A percentile compares a stretch with the other conserved stretches of the same genome.
Conservation (phyloP, 768 basidiomycete genomes). For the Boletus eberwhitei region DNA sequence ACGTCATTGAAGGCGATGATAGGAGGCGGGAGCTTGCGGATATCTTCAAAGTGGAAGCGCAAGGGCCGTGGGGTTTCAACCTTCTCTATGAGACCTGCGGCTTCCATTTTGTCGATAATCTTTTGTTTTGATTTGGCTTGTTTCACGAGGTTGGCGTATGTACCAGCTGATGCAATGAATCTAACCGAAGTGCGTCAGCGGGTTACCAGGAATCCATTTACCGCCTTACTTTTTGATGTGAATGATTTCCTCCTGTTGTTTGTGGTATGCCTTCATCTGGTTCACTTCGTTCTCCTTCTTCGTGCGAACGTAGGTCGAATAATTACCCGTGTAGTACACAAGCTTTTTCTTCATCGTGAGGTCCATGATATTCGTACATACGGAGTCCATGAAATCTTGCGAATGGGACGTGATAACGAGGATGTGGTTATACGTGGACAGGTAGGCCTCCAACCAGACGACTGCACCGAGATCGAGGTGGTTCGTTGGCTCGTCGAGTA, state of each 20-base stretch:
- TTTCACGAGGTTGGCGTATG: conserved; percentile 97
- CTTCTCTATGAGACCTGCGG: conserved; percentile 93
- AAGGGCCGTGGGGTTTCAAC: conserved; percentile 71
- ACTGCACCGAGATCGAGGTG: conserved; percentile 97
- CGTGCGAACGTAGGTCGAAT: conserved; percentile 95
- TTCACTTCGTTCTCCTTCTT: conserved; percentile 98
- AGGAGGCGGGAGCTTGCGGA: conserved; percentile 89
- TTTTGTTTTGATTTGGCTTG: conserved; percentile 99
- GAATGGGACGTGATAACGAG: conserved; percentile 97
- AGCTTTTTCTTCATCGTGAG: conserved; percentile 89
- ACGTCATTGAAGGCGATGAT: conserved; percentile 96
- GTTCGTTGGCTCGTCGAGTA: conserved; percentile 92
- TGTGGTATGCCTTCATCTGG: conserved; percentile 98
- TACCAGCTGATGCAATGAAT: conserved; percentile 99
- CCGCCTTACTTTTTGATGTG: conserved; percentile 90
- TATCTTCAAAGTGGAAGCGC: conserved; percentile 94
- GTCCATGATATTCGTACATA: conserved; percentile 99
- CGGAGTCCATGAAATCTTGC: conserved; percentile 98
- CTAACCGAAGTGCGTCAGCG: conserved; percentile 34
- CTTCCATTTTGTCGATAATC: conserved; percentile 99
- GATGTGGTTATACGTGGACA: conserved; percentile 98
- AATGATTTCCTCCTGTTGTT: conserved; percentile 97
- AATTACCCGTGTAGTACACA: conserved; percentile 94
- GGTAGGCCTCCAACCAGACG: conserved; percentile 98
- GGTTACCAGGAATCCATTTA: neutral